These are phyloP conservation scores for Cyphellophora europaea DNA, from an alignment of 2,329 filamentous ascomycete genomes.

Conservation along the genomic window DNA sequence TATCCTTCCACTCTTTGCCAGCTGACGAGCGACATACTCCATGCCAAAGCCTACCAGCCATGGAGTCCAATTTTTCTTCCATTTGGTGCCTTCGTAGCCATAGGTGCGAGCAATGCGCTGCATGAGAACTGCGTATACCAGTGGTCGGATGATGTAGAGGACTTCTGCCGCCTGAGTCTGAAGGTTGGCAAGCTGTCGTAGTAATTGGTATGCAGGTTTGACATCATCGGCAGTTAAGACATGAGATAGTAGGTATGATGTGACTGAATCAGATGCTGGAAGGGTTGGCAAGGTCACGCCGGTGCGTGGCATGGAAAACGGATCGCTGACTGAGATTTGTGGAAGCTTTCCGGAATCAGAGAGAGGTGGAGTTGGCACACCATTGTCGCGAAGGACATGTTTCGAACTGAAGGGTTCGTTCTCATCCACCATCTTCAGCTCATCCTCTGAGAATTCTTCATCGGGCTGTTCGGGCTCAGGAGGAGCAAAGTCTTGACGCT, in stretches of 20 bases:
- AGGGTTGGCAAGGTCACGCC: constrained; percentile 75
- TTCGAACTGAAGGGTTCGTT: constrained; percentile 13
- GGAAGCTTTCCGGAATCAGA: constrained; percentile 15
- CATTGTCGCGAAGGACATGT: constrained; percentile 13
- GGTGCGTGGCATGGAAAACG: constrained; percentile 92
- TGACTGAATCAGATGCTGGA: constrained; percentile 72
- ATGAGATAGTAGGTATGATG: constrained; percentile 75
- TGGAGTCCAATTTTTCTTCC: constrained; percentile 78
- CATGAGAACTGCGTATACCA: constrained; percentile 78
- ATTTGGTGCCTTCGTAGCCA: constrained; percentile 45
- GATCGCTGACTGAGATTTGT: constrained; percentile 38
- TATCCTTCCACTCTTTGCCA: constrained; percentile 59
- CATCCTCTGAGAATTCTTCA: constrained; percentile 30
- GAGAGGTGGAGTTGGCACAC: constrained; percentile 17
- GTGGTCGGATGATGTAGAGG: constrained; percentile 82
- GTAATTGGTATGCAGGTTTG: constrained; percentile 75
- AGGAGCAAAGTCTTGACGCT: constrained; percentile 60
- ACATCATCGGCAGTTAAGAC: constrained; percentile 95
- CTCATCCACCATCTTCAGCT: constrained; percentile 16
- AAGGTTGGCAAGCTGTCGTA: constrained; percentile 61
- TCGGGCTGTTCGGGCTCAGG: constrained; percentile 45
- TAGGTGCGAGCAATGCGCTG: constrained; percentile 35
- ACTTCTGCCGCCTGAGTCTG: constrained; percentile 78
- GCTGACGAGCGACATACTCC: constrained; percentile 81
- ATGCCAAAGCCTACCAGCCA: constrained; percentile 81